These are phyloP conservation scores for Arctium minus DNA, from an alignment of 129 eudicot species.

Conservation along the genomic window DNA sequence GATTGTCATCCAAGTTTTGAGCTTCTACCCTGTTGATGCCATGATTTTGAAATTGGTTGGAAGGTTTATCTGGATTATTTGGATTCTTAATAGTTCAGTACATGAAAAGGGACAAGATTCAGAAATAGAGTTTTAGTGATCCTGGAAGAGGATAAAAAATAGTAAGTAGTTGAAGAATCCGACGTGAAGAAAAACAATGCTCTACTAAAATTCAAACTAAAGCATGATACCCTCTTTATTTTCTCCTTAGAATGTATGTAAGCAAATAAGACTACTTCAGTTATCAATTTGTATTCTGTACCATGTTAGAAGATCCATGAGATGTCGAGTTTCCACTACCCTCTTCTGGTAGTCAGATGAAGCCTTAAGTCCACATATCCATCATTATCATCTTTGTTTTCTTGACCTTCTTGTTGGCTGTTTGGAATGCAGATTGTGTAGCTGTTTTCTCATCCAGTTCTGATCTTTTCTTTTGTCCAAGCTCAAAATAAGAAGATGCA, in stretches of 20 bases:
- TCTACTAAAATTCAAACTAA: conserved; percentile 13
- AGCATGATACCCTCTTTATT: conserved; percentile 17
- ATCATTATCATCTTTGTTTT: not conserved
- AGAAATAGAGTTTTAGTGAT: conserved; percentile 5
- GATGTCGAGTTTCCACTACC: not conserved
- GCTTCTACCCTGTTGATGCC: not conserved
- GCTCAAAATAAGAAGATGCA: conserved; percentile 16
- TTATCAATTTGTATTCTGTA: conserved; percentile 33
- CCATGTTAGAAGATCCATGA: conserved; percentile 9
- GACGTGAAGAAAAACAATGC: conserved; percentile 17
- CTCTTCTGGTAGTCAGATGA: conserved; percentile 3
- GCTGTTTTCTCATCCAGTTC: conserved; percentile 7
- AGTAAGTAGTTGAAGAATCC: conserved; percentile 9
- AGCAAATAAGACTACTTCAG: conserved; percentile 32
- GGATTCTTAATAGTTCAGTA: not conserved
- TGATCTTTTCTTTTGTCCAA: conserved; percentile 9
- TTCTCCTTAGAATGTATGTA: conserved; percentile 30
- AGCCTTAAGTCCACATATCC: not conserved
- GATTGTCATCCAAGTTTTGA: not conserved
- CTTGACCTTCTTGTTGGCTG: conserved; percentile 20
- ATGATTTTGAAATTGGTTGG: not conserved
- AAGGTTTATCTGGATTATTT: not conserved
- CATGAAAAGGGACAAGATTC: not conserved
- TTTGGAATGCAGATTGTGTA: conserved; percentile 5
- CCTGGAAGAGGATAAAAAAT: conserved; percentile 3